Percentiles rank a stretch among this genome's conserved stretches.
These are phyloP conservation scores for Phytophthora boehmeriae DNA, from an alignment of 352 stramenopile species.

Conservation along the genomic window DNA sequence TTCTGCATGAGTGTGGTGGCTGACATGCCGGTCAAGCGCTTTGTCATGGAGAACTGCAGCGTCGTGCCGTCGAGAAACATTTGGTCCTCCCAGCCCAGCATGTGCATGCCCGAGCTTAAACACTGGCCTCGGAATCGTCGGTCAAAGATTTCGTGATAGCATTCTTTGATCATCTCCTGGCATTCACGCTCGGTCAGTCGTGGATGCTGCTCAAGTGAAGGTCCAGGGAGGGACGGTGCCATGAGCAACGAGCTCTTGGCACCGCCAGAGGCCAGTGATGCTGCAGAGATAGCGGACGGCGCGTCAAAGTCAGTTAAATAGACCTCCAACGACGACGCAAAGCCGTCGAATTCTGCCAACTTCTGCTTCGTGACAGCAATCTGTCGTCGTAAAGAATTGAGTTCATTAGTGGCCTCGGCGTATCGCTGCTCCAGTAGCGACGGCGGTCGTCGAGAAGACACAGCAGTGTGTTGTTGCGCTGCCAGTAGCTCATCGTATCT, in stretches of 20 bases:
- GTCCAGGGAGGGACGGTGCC: conserved; percentile 14
- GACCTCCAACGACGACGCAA: conserved; percentile 45
- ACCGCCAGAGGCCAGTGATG: conserved; percentile 12
- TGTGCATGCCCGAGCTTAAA: conserved; percentile 47
- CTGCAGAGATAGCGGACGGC: conserved; percentile 16
- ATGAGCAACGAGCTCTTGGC: conserved; percentile 30
- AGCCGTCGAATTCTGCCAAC: conserved; percentile 42
- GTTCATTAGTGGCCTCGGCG: conserved; percentile 32
- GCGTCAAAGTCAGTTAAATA: conserved; percentile 40
- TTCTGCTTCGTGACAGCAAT: conserved; percentile 45
- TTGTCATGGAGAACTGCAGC: conserved; percentile 52
- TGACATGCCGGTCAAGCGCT: conserved; percentile 35
- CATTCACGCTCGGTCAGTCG: conserved; percentile 36
- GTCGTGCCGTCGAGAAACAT: conserved; percentile 55
- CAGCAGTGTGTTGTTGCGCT: conserved; percentile 26
- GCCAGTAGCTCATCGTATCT: conserved; percentile 39
- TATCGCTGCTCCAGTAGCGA: conserved; percentile 38
- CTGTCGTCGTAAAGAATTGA: conserved; percentile 36
- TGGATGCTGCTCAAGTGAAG: conserved; percentile 2
- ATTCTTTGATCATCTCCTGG: conserved; percentile 56
- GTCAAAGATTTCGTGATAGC: conserved; percentile 57
- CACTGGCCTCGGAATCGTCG: conserved; percentile 41
- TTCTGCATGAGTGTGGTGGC: conserved; percentile 46
- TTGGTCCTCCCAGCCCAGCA: conserved; percentile 56
- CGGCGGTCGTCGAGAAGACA: conserved; percentile 14